phyloP scores from a whole-genome alignment of 2,329 filamentous ascomycete species.

The Pseudocercospora cruenta region DNA sequence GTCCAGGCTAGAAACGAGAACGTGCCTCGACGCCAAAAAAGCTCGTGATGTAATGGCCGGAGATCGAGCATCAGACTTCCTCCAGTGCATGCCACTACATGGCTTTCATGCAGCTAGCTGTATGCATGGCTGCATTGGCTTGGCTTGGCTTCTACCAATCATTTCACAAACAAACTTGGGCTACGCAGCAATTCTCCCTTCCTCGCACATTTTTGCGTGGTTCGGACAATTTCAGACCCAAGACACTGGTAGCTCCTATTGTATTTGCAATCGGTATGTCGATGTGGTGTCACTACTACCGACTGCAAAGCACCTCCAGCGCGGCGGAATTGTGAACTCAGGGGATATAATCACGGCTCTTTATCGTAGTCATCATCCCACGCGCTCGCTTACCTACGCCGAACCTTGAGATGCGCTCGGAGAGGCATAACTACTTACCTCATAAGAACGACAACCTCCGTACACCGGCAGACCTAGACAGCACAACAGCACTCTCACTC shows the following conservation, averaged over 20 bases:
- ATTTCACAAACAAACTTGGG: background rate
- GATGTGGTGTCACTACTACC: background rate
- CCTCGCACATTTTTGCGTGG: background rate
- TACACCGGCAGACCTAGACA: no score
- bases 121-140: constrained; percentile 9
- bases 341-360: background rate
- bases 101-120: background rate
- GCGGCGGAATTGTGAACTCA: background rate
- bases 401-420: background rate
- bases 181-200: background rate
- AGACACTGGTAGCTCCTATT: background rate
- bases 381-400: background rate
- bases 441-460: no score
- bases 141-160: constrained; percentile 6
- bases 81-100: background rate
- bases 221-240: background rate
- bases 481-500: no score
- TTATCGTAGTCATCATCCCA: background rate
- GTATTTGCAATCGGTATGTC: background rate
- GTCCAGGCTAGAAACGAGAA: background rate
- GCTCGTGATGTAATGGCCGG: constrained; percentile 2
- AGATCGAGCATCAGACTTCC: background rate
- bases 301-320: background rate
- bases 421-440: background rate
- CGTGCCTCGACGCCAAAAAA: background rate